Evolutionary conservation across 768 basidiomycete species (phyloP).

Genomic region (Daedalea quercina): DNA sequence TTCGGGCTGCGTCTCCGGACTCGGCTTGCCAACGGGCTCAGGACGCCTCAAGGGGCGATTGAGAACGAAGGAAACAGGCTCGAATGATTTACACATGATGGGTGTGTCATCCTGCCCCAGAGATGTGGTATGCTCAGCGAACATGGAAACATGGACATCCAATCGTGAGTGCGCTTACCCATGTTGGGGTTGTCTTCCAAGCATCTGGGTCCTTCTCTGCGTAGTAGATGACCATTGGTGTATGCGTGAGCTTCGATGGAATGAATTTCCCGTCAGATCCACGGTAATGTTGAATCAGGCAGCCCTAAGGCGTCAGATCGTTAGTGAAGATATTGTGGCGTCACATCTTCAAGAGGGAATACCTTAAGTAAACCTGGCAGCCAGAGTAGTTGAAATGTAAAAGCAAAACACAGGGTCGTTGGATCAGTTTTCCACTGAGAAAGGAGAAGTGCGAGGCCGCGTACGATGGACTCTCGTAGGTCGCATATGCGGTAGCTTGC

Average conservation of each 20-base stretch:
- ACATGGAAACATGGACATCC: not conserved
- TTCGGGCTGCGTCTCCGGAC: not conserved
- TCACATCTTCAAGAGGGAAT: too few species aligned
- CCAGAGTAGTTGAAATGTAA: too few species aligned
- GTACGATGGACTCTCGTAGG: too few species aligned
- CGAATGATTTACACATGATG: constrained; percentile 8
- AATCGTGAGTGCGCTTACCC: not conserved
- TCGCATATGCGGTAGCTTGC: too few species aligned
- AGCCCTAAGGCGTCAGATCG: too few species aligned
- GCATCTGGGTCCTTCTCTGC: not conserved
- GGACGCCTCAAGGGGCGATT: constrained; percentile 6
- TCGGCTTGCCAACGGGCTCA: not conserved
- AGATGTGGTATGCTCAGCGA: not conserved
- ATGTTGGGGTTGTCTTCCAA: not conserved
- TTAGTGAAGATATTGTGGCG: too few species aligned
- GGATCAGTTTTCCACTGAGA: too few species aligned
- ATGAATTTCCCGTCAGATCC: not conserved
- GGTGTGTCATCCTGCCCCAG: constrained; percentile 8
- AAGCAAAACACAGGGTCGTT: too few species aligned
- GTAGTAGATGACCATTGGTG: not conserved
- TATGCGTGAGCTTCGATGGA: not conserved
- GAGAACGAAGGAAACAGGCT: constrained; percentile 12
- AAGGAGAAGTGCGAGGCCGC: too few species aligned
- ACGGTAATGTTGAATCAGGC: too few species aligned
- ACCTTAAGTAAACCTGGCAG: too few species aligned